phyloP scores from a whole-genome alignment of 75 land plant species.

The Pinus tabuliformis region DNA sequence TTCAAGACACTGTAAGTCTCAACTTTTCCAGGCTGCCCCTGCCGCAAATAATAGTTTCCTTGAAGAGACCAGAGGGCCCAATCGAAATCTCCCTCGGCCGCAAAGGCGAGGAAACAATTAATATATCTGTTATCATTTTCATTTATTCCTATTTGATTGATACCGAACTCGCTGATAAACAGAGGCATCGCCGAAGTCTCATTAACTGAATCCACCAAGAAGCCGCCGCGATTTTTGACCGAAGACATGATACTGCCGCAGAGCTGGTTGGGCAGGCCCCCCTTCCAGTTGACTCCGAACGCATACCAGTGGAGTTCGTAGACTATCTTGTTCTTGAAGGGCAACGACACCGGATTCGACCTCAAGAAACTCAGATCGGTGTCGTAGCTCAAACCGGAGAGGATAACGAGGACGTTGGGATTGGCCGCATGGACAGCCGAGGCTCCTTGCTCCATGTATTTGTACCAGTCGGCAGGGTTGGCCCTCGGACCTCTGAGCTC shows the following conservation, averaged over 20 bases:
- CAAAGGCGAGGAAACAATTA: conserved; percentile 32
- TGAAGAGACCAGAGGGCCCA: conserved; percentile 52
- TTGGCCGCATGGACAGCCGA: conserved; percentile 12
- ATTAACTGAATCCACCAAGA: conserved; percentile 8
- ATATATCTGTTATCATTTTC: conserved; percentile 29
- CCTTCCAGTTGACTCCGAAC: conserved; percentile 16
- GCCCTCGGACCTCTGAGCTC: conserved; percentile 18
- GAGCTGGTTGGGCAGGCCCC: conserved; percentile 14
- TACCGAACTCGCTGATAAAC: conserved; percentile 36
- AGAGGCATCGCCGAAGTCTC: conserved; percentile 13
- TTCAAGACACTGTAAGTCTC: conserved; percentile 5
- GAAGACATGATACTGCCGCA: conserved; percentile 18
- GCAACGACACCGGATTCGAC: background rate
- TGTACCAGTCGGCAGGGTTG: conserved; percentile 9
- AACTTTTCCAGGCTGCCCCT: background rate
- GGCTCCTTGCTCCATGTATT: conserved; percentile 13
- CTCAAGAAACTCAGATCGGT: conserved; percentile 31
- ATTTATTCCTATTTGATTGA: conserved; percentile 23
- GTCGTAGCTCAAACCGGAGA: conserved; percentile 13
- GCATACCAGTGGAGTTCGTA: conserved; percentile 63
- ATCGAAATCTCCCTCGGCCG: conserved; percentile 35
- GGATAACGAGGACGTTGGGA: conserved; percentile 13
- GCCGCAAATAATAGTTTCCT: conserved; percentile 41
- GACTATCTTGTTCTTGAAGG: conserved; percentile 37
- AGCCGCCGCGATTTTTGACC: conserved; percentile 14